Conservation (phyloP, 2,329 filamentous ascomycete genomes). For the Pseudogymnoascus sp. region DNA sequence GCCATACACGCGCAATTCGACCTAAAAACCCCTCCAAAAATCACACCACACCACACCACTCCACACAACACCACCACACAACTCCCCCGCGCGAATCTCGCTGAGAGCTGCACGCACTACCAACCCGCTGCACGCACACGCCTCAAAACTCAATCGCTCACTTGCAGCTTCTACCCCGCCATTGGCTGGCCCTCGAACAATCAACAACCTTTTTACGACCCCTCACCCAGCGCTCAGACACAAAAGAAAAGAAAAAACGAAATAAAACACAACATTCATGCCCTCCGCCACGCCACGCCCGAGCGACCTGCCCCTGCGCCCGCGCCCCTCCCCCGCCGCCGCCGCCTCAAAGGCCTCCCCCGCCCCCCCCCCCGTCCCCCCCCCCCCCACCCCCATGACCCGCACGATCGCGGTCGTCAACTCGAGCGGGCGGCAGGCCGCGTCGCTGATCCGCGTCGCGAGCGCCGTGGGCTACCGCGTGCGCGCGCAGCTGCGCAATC, state of each 20-base stretch:
- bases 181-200: background rate
- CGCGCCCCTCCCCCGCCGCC: background rate
- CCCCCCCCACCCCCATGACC: background rate
- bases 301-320: background rate
- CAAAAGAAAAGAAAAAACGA: background rate
- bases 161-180: background rate
- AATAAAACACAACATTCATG: background rate
- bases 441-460: constrained; percentile 88
- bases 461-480: constrained; percentile 90
- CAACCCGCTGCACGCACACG: background rate
- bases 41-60: background rate
- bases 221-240: background rate
- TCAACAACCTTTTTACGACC: background rate
- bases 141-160: background rate
- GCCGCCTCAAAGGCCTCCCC: background rate
- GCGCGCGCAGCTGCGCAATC: constrained; percentile 80
- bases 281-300: background rate
- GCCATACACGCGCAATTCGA: background rate
- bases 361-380: background rate
- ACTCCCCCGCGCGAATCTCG: background rate
- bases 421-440: constrained; percentile 88
- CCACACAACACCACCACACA: background rate
- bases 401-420: constrained; percentile 85
- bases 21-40: background rate
- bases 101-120: background rate